Conservation (phyloP, 768 basidiomycete species). For the Tubosaeta brunneosetosa region DNA sequence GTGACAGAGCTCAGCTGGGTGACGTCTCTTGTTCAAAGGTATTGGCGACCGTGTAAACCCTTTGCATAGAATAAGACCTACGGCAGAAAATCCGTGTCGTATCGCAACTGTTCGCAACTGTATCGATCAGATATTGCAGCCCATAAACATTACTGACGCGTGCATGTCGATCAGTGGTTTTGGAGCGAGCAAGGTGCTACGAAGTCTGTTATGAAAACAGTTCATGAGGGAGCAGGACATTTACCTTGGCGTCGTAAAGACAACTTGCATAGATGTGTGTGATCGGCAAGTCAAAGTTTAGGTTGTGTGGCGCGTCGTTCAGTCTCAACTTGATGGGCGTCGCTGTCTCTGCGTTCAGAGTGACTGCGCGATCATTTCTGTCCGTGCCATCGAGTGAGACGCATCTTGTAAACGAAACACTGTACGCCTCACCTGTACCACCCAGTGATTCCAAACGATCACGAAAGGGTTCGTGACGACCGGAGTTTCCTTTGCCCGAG, state of each 20-base stretch:
- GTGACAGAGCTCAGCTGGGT: neutral
- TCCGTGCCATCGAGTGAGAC: conserved; percentile 8
- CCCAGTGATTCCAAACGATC: conserved; percentile 15
- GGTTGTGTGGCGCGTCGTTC: neutral
- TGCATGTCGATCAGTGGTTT: neutral
- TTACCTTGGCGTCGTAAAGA: conserved; percentile 9
- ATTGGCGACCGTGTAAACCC: neutral
- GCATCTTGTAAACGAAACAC: neutral
- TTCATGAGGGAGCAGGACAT: neutral
- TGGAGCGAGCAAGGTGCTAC: neutral
- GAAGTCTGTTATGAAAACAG: neutral
- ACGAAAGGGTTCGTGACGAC: conserved; percentile 15
- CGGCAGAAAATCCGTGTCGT: conserved; percentile 15
- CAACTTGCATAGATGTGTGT: conserved; percentile 3
- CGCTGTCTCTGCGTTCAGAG: conserved; percentile 12
- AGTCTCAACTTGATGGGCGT: conserved; percentile 23
- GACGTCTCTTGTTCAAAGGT: conserved; percentile 12
- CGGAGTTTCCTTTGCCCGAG: neutral
- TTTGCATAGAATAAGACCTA: conserved; percentile 1
- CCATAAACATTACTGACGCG: conserved; percentile 9
- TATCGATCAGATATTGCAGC: too few relatives aligned
- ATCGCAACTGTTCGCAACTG: too few relatives aligned
- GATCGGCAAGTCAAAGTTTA: neutral
- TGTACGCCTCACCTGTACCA: conserved; percentile 15
- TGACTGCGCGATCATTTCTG: conserved; percentile 22